Percentiles rank a stretch among this genome's conserved stretches.
These are phyloP conservation scores for Iris macrosiphon DNA, from an alignment of 106 monocot species.

Conservation along the genomic window DNA sequence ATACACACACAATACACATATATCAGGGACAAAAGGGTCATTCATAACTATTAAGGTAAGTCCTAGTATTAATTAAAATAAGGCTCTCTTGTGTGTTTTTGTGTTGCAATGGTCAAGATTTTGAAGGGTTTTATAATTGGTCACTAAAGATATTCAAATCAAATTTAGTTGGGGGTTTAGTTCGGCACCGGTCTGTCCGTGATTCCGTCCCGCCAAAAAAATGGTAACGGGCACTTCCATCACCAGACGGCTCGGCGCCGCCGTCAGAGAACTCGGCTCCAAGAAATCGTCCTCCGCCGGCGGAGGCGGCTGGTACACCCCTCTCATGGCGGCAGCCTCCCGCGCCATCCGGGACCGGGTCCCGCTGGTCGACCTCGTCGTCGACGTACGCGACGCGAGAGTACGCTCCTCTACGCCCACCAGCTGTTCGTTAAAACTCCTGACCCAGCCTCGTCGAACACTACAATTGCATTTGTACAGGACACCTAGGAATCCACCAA, in stretches of 20 bases:
- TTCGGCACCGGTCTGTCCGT: no score
- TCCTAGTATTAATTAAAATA: no score
- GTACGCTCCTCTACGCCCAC: not conserved
- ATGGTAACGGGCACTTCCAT: conserved; percentile 4
- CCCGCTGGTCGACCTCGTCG: conserved; percentile 12
- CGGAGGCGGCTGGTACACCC: conserved; percentile 10
- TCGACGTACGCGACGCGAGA: conserved; percentile 16
- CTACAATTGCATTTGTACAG: no score
- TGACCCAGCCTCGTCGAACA: not conserved
- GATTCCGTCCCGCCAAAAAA: not conserved
- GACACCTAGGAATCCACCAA: no score
- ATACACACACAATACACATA: no score
- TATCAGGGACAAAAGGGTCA: no score
- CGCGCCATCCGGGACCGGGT: conserved; percentile 11
- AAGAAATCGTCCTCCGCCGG: not conserved
- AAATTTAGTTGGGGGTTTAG: no score
- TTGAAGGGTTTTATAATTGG: no score
- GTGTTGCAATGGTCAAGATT: no score
- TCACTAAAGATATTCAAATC: no score
- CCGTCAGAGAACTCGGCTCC: not conserved
- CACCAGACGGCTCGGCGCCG: not conserved
- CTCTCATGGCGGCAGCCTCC: conserved; percentile 17
- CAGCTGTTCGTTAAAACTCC: not conserved
- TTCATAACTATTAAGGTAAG: no score
- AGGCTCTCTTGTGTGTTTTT: no score